A percentile compares a stretch with the other conserved stretches of the same genome.
Evolutionary conservation across 1,284 basidiomycete species (phyloP).

Genomic region (Mrakiaceae sp.): DNA sequence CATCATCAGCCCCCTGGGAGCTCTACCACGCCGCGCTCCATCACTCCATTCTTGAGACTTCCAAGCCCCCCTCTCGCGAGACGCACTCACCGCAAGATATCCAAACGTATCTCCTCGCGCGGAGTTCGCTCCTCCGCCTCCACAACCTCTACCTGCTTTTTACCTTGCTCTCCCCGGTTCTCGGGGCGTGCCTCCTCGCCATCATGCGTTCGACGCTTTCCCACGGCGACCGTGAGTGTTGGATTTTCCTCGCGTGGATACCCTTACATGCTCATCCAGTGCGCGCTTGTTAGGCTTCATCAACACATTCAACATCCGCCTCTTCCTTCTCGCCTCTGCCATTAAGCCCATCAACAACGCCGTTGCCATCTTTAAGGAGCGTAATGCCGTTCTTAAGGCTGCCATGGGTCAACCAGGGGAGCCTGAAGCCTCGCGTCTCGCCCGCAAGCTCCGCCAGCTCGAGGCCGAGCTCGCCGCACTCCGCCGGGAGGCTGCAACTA

Average conservation of each 20-base stretch:
- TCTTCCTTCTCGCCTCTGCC: constrained; percentile 13
- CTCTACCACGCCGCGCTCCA: constrained; percentile 16
- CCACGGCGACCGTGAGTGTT: not conserved
- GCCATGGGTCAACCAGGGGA: not conserved
- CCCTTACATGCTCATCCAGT: not conserved
- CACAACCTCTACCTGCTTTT: constrained; percentile 13
- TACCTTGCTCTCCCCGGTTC: constrained; percentile 10
- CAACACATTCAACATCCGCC: constrained; percentile 15
- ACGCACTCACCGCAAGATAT: not conserved
- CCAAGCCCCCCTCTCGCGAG: not conserved
- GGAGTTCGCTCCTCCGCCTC: not conserved
- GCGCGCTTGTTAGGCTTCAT: constrained; percentile 5
- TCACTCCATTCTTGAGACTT: constrained; percentile 5
- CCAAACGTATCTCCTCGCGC: constrained; percentile 5
- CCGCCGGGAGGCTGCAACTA: constrained; percentile 2
- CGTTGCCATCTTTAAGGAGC: not conserved
- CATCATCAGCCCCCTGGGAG: constrained; percentile 15
- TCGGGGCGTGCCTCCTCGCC: constrained; percentile 9
- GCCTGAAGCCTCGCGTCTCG: constrained; percentile 6
- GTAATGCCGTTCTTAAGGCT: constrained; percentile 9
- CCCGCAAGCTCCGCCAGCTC: not conserved
- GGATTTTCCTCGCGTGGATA: no score
- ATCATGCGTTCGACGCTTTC: constrained; percentile 6
- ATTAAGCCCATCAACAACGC: constrained; percentile 14
- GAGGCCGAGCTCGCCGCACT: constrained; percentile 9